phyloP scores from a whole-genome alignment of 768 basidiomycete genomes.

The Mycena venus region DNA sequence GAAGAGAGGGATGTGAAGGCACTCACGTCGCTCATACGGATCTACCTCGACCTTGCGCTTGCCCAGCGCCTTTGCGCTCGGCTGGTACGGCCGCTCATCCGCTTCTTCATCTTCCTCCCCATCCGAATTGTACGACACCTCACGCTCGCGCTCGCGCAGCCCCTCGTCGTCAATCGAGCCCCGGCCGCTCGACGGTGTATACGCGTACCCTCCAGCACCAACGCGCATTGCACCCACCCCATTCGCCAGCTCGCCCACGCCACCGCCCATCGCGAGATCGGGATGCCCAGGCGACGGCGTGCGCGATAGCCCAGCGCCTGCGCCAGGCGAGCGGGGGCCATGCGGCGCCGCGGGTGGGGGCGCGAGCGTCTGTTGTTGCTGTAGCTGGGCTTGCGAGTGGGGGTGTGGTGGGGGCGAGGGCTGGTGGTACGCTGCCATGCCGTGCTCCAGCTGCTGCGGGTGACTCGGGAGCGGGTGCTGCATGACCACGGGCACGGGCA shows the following conservation, averaged over 20 bases:
- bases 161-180: constrained; percentile 5
- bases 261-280: constrained; percentile 26
- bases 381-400: neutral
- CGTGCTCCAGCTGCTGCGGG: constrained; percentile 3
- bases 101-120: constrained; percentile 48
- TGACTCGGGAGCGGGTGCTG: constrained; percentile 15
- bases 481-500: neutral
- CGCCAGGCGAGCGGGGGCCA: constrained; percentile 77
- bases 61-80: constrained; percentile 90
- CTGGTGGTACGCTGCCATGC: constrained; percentile 3
- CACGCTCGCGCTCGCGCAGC: constrained; percentile 1
- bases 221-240: constrained; percentile 3
- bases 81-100: constrained; percentile 61
- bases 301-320: constrained; percentile 62
- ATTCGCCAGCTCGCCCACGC: constrained; percentile 17
- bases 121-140: neutral
- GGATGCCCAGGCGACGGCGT: constrained; percentile 78
- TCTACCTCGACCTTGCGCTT: constrained; percentile 80
- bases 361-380: constrained; percentile 53
- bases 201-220: neutral
- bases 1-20: neutral
- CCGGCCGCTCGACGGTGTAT: constrained; percentile 26
- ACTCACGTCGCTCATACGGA: constrained; percentile 49
- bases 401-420: neutral
- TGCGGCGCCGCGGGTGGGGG: constrained; percentile 79